A percentile compares a stretch with the other conserved stretches of the same genome.
Evolutionary conservation across 768 basidiomycete species (phyloP).

Genomic region (Austroboletus eburneus): DNA sequence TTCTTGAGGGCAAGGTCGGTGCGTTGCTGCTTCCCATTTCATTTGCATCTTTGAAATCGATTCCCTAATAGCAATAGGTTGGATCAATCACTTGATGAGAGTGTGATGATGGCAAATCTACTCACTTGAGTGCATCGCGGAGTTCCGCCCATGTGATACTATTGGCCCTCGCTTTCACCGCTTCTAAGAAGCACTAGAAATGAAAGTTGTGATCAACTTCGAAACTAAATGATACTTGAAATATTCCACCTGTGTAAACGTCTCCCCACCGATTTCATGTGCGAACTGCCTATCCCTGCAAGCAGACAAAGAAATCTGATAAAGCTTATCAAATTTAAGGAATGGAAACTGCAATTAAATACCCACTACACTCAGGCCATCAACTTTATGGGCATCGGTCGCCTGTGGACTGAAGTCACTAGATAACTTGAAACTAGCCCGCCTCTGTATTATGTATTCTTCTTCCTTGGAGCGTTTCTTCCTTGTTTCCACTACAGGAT

Average conservation of each 20-base stretch:
- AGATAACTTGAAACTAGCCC: too few relatives aligned
- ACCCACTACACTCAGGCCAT: constrained; percentile 19
- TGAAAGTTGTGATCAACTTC: neutral
- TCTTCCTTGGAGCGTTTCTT: neutral
- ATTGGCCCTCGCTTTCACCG: constrained; percentile 1
- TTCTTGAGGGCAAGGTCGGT: constrained; percentile 7
- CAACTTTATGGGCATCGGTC: constrained; percentile 4
- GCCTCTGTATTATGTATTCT: neutral
- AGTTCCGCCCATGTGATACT: constrained; percentile 22
- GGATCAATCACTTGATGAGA: neutral
- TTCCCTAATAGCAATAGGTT: constrained; percentile 3
- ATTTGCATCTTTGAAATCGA: constrained; percentile 11
- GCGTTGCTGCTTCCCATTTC: constrained; percentile 7
- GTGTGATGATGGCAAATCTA: too few relatives aligned
- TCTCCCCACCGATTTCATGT: constrained; percentile 18
- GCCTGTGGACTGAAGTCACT: constrained; percentile 2
- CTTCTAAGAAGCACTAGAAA: constrained; percentile 20
- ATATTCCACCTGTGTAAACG: constrained; percentile 23
- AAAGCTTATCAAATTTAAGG: neutral
- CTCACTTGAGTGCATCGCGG: constrained; percentile 14
- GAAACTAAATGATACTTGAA: neutral
- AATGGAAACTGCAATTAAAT: neutral
- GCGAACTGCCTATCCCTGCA: constrained; percentile 25
- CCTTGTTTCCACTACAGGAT: constrained; percentile 4
- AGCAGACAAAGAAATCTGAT: constrained; percentile 27